These are phyloP conservation scores for Paraleonurus japonicus DNA, from an alignment of 257 asterid genomes.

Conservation along the genomic window DNA sequence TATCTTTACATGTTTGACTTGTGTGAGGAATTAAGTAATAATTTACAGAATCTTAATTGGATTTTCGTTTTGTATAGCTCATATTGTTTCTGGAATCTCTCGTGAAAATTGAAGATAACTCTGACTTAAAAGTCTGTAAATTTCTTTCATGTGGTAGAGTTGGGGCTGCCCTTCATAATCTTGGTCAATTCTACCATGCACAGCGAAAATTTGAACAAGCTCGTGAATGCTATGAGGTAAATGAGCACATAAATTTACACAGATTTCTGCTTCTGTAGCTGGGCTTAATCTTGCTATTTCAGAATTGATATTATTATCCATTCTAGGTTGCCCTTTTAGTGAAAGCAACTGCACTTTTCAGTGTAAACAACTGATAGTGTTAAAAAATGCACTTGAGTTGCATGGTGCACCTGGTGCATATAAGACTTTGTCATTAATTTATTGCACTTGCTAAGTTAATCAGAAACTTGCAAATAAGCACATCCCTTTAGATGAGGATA, in stretches of 20 bases:
- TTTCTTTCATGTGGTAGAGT: conserved; percentile 47
- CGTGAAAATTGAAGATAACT: conserved; percentile 19
- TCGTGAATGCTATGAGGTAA: conserved; percentile 81
- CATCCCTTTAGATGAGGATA: neutral
- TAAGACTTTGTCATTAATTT: no score
- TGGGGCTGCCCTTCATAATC: conserved; percentile 96
- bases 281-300: conserved; percentile 16
- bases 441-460: neutral
- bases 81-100: conserved; percentile 12
- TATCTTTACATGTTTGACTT: neutral
- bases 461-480: neutral
- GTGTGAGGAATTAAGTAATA: conserved; percentile 4
- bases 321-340: neutral
- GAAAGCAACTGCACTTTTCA: no score
- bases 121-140: conserved; percentile 7
- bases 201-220: conserved; percentile 70
- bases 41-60: conserved; percentile 17
- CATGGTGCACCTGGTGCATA: no score
- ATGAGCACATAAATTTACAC: conserved; percentile 1
- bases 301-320: conserved; percentile 13
- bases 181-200: conserved; percentile 77
- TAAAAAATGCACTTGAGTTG: no score
- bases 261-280: conserved; percentile 4
- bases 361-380: no score
- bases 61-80: conserved; percentile 2